phyloP scores from a whole-genome alignment of 805 yeast genomes.

The Trichomonascus vanleenenianus region DNA sequence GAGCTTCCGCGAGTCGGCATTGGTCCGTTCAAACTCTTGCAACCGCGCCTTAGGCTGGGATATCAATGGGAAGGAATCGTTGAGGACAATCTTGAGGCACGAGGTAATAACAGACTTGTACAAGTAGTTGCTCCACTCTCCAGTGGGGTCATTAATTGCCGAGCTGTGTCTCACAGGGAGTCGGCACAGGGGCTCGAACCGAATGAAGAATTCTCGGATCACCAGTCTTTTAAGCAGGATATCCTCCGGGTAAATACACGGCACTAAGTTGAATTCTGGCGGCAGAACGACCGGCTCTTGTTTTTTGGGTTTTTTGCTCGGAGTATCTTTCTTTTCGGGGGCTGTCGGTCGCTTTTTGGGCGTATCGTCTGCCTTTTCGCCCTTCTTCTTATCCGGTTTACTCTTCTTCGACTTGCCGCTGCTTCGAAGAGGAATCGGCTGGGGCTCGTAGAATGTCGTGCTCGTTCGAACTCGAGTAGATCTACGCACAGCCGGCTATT shows the following conservation, averaged over 20 bases:
- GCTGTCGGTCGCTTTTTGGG: slow-evolving; percentile 1
- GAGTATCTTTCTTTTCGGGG: slow-evolving; percentile 1
- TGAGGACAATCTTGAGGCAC: slow-evolving; percentile 25
- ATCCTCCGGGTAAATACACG: slow-evolving; percentile 19
- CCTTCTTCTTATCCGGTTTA: slow-evolving; percentile 1
- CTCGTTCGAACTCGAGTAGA: slow-evolving; percentile 13
- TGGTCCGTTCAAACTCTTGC: slow-evolving; percentile 26
- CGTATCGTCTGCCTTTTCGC: background rate
- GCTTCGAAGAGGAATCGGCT: slow-evolving; percentile 8
- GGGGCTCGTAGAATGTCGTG: slow-evolving; percentile 11
- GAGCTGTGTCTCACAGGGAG: slow-evolving; percentile 28
- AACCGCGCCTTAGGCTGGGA: slow-evolving; percentile 19
- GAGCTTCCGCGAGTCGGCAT: slow-evolving; percentile 26
- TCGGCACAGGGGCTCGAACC: slow-evolving; percentile 32
- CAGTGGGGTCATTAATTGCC: slow-evolving; percentile 29
- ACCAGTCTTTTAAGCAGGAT: slow-evolving; percentile 28
- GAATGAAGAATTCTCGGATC: slow-evolving; percentile 30
- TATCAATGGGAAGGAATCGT: slow-evolving; percentile 27
- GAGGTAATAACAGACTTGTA: slow-evolving; percentile 28
- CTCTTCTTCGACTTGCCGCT: slow-evolving; percentile 6
- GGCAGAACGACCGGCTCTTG: slow-evolving; percentile 8
- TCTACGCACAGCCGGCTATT: slow-evolving; percentile 7
- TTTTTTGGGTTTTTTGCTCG: slow-evolving; percentile 5
- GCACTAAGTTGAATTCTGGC: slow-evolving; percentile 18
- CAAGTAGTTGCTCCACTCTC: slow-evolving; percentile 30